Evolutionary conservation across 331 rosid species (phyloP), one percentile per base, ranked within the genome.

Genomic region (Erythrophleum ivorense): DNA sequence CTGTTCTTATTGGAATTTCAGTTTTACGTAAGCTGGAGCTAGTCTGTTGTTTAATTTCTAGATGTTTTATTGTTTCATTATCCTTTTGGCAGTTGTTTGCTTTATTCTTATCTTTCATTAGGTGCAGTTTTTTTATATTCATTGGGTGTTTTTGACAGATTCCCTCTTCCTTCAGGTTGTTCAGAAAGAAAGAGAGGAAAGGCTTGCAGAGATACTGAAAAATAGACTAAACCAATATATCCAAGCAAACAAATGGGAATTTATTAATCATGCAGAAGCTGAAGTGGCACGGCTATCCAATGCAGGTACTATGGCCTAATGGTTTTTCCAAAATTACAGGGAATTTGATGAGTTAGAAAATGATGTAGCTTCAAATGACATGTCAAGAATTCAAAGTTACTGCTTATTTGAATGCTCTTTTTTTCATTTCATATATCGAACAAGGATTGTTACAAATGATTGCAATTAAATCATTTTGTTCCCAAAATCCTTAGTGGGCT

Each of bases 181-280:
- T 80, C 99, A 95, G 78, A 91, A 83, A 85, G 98, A 95, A 77
- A 91, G 99, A 86, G 99, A 95, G 86, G 99, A 95, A 82, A 95
- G 80, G 88, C 99, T 95, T 77, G 90, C 79, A 59, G 91, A 93
- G 66, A 88, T 75, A 73, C 88, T 95, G n/a, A 95, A 89, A 87
- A 85, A 71, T 84, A 90, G 98, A 78, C 92, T 95, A 49, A 87
- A 88, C 82, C 92, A 88, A 66, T 95, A 95, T 80, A 90, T 95
- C 68, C 95, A 89, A 89, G 98, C 94, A 86, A 90, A 89, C 89
- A 93, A 91, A 83, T 89, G 79, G 46, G 98, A 89, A 43, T 90
- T 95, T 79, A 75, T 83, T 78, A 77, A 40, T 75, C 90, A 86
- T 43, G 99, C 99, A 65, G 90, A 85, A 81, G 94, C 92, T 86